A percentile compares a stretch with the other conserved stretches of the same genome.
Conservation (phyloP, 2,329 filamentous ascomycete species). For the Scleromitrula shiraiana region DNA sequence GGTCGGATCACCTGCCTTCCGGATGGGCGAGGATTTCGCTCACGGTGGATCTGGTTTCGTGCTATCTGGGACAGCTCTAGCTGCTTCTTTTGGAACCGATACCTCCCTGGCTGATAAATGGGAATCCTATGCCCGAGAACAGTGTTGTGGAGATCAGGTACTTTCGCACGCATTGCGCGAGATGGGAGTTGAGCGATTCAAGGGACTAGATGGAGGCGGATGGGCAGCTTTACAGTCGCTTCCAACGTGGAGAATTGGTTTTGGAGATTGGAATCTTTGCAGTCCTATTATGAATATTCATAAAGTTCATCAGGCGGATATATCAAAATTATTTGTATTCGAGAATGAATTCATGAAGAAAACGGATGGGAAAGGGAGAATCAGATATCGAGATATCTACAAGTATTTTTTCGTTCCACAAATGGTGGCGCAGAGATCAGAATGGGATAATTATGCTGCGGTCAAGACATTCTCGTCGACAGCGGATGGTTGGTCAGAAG, state of each 20-base stretch:
- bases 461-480: slow-evolving; percentile 9
- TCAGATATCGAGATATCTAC: slow-evolving; percentile 12
- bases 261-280: slow-evolving; percentile 13
- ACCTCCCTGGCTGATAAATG: slow-evolving; percentile 2
- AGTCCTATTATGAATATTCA: slow-evolving; percentile 13
- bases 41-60: slow-evolving; percentile 51
- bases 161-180: slow-evolving; percentile 9
- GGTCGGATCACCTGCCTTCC: slow-evolving; percentile 37
- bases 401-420: neutral
- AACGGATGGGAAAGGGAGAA: slow-evolving; percentile 6
- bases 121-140: slow-evolving; percentile 7
- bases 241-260: slow-evolving; percentile 10
- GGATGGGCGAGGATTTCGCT: slow-evolving; percentile 39
- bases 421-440: neutral
- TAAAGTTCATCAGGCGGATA: slow-evolving; percentile 14
- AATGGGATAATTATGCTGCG: slow-evolving; percentile 15
- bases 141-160: slow-evolving; percentile 14
- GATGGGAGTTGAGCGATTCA: slow-evolving; percentile 9
- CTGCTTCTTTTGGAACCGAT: slow-evolving; percentile 8
- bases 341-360: slow-evolving; percentile 10
- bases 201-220: slow-evolving; percentile 8
- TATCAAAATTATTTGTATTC: slow-evolving; percentile 11
- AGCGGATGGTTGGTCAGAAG: neutral
- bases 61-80: slow-evolving; percentile 44
- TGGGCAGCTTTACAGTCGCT: slow-evolving; percentile 12